A percentile compares a stretch with the other conserved stretches of the same genome.
Evolutionary conservation across 2,329 filamentous ascomycete species (phyloP).

Genomic region (Zasmidium citrigriseum): DNA sequence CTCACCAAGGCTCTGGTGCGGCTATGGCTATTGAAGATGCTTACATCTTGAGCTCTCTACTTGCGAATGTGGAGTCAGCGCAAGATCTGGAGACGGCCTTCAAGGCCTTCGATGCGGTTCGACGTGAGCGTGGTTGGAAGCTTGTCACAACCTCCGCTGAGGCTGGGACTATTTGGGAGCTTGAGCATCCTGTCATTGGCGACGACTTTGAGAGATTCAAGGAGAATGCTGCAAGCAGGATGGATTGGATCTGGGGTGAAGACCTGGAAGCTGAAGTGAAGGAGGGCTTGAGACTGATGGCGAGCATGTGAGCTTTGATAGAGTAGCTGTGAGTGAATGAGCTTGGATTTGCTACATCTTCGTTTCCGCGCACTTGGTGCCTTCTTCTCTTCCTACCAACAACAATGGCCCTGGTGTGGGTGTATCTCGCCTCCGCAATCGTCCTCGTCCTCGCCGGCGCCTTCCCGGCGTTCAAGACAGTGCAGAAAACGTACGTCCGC

Average conservation of each 20-base stretch:
- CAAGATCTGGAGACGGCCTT: constrained; percentile 1
- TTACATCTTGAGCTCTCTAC: constrained; percentile 8
- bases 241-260: constrained; percentile 9
- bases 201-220: constrained; percentile 4
- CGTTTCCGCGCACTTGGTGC: not conserved
- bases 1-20: constrained; percentile 40
- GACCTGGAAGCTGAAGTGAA: constrained; percentile 5
- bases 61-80: not conserved
- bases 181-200: not conserved
- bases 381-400: not conserved
- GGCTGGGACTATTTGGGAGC: constrained; percentile 7
- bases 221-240: not conserved
- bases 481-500: not conserved
- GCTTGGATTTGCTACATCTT: not conserved
- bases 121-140: constrained; percentile 1
- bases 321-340: not conserved
- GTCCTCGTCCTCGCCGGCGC: not conserved
- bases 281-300: not conserved
- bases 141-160: constrained; percentile 5
- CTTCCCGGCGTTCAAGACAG: too few species aligned
- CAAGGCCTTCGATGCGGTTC: constrained; percentile 6
- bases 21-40: constrained; percentile 35
- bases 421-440: not conserved
- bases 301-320: not conserved
- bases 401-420: not conserved